Conservation (phyloP, 1,284 basidiomycete species). For the Vanrija humicola region DNA sequence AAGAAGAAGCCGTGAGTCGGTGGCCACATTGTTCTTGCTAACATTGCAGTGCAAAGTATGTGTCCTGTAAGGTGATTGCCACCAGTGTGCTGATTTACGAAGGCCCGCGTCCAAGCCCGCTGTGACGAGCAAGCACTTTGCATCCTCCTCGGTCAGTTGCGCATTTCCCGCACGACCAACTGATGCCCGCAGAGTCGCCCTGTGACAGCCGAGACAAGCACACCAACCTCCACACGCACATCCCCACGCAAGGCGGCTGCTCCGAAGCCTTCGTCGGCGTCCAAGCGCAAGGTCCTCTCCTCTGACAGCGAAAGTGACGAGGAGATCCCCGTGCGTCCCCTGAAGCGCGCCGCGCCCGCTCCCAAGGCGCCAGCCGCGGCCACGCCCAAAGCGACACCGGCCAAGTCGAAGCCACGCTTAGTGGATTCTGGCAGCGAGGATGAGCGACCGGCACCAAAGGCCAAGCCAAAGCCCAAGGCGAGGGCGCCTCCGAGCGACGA, state of each 20-base stretch:
- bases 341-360: slow-evolving; percentile 12
- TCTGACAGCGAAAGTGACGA: slow-evolving; percentile 7
- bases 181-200: slow-evolving; percentile 10
- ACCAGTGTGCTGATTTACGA: neutral
- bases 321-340: neutral
- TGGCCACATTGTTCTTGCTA: neutral
- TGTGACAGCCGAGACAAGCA: slow-evolving; percentile 3
- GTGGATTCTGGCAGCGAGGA: neutral
- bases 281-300: slow-evolving; percentile 8
- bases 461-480: slow-evolving; percentile 22
- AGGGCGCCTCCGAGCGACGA: slow-evolving; percentile 9
- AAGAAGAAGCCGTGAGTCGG: slow-evolving; percentile 22
- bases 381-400: slow-evolving; percentile 2
- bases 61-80: no score
- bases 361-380: slow-evolving; percentile 2
- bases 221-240: slow-evolving; percentile 14
- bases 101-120: slow-evolving; percentile 9
- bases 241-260: neutral
- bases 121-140: slow-evolving; percentile 36
- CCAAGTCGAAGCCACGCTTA: neutral
- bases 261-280: neutral
- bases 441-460: neutral
- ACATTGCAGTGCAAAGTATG: slow-evolving; percentile 1
- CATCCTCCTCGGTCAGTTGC: slow-evolving; percentile 17
- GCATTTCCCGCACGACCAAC: neutral